A percentile compares a stretch with the other conserved stretches of the same genome.
These are phyloP conservation scores for Penicillium cosmopolitanum DNA, from an alignment of 495 filamentous ascomycete species.

Conservation along the genomic window DNA sequence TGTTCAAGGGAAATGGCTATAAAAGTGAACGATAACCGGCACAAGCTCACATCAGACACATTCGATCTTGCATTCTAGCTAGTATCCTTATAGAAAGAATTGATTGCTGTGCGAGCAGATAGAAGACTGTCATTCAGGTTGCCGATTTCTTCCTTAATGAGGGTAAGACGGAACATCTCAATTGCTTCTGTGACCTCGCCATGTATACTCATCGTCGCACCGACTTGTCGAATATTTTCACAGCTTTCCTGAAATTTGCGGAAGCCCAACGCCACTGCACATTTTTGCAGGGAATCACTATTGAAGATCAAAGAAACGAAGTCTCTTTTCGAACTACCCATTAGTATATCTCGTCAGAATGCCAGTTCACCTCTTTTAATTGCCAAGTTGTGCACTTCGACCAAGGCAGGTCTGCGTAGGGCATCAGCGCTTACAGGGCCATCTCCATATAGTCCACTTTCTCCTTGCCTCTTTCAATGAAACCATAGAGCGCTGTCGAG, in stretches of 20 bases:
- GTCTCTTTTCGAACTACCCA: background rate
- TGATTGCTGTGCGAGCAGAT: slow-evolving; percentile 2
- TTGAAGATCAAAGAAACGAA: background rate
- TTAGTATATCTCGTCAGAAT: background rate
- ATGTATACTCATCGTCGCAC: slow-evolving; percentile 4
- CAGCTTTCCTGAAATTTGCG: slow-evolving; percentile 1
- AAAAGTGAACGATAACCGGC: slow-evolving; percentile 4
- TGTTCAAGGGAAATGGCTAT: background rate
- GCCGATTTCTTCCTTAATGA: slow-evolving; percentile 1
- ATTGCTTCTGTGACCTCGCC: slow-evolving; percentile 1
- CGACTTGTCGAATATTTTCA: slow-evolving; percentile 1
- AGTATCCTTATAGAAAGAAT: slow-evolving; percentile 3
- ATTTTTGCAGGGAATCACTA: background rate
- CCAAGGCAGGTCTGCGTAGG: background rate
- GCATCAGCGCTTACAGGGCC: slow-evolving; percentile 2
- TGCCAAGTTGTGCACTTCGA: background rate
- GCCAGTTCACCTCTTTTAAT: background rate
- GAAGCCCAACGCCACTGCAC: background rate
- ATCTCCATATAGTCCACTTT: background rate
- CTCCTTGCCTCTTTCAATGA: slow-evolving; percentile 1
- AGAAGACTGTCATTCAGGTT: slow-evolving; percentile 2
- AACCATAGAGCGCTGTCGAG: slow-evolving; percentile 1
- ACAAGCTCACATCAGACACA: background rate
- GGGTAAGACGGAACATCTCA: background rate
- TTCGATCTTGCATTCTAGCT: slow-evolving; percentile 4